Evolutionary conservation across 768 basidiomycete genomes (phyloP), one percentile per base, ranked within the genome.

Genomic region (Tylopilus cervinicoccineus): DNA sequence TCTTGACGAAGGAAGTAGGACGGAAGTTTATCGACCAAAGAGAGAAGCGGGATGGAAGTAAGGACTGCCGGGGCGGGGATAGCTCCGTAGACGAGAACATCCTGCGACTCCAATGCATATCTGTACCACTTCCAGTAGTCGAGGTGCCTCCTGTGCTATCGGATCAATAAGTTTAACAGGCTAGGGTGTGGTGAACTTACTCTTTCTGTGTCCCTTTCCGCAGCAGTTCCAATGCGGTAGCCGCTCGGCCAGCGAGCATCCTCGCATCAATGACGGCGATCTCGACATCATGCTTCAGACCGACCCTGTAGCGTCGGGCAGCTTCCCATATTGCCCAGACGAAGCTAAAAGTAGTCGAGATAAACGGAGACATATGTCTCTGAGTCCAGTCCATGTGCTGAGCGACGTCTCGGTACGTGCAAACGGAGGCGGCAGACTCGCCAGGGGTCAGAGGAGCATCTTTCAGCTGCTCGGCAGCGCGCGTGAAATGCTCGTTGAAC

Each of bases 251-350:
- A 13, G 74, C 66, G 26, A 90, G 66, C 43, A 79, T 76, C 39
- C 68, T 69, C 3, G 84, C 79, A 69, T 89, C 86, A 59, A 90
- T 88, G 48, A 90, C 71, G 13, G 88, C 87, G 52, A 90, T 87
- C 63, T 89, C 77, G 24, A 90, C 70, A 47, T 86, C 80, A 52
- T 87, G 84, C 64, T 90, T 89, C 45, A 88, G 68, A 32, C 81
- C 81, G 31, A 74, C 68, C 56, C 83, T 79, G 59, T 86, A 87
- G n/a, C 88, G 79, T 48, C 84, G 73, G 19, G 84, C 74, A 5
- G 86, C 88, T 62, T 90, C 88, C 86, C 86, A 90, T 31, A 89
- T 74, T 8, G 86, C 81, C 88, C 88, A 90, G 31, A 76, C 78
- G 55, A 89, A 86, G 69, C 84, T 88, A 63, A 89, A 88, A 6